phyloP scores from a whole-genome alignment of 805 yeast species.

The Wickerhamiella kurtzmanii region DNA sequence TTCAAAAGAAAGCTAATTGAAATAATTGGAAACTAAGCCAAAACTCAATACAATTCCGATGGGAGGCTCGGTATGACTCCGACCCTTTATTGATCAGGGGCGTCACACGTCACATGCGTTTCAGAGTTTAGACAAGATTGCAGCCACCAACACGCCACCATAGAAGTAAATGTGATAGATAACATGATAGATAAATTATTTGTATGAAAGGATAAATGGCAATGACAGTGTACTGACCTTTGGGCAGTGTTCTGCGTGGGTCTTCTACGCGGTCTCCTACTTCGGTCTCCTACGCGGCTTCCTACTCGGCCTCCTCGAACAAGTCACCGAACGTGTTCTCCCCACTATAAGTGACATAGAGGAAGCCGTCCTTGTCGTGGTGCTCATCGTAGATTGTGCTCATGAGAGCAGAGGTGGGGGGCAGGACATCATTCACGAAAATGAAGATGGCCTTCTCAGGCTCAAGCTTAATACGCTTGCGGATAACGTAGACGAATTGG shows the following conservation, averaged over 20 bases:
- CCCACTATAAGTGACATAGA: slow-evolving; percentile 90
- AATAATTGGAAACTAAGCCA: no score
- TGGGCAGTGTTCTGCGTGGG: no score
- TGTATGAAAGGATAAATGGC: no score
- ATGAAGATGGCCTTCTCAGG: slow-evolving; percentile 97
- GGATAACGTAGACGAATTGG: slow-evolving; percentile 92
- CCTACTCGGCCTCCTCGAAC: neutral
- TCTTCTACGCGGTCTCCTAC: no score
- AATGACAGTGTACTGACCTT: no score
- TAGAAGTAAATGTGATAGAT: neutral
- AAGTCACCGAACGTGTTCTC: slow-evolving; percentile 84
- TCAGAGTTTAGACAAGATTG: neutral
- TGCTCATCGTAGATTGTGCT: slow-evolving; percentile 91
- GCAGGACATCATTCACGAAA: slow-evolving; percentile 90
- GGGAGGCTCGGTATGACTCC: no score
- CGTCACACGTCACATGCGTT: no score
- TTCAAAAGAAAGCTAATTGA: no score
- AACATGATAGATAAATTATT: neutral
- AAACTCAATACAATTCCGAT: no score
- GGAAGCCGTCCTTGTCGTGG: slow-evolving; percentile 94
- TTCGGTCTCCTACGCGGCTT: no score
- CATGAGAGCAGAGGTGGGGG: slow-evolving; percentile 97
- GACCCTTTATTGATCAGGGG: no score
- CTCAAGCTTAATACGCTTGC: slow-evolving; percentile 90
- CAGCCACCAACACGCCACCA: neutral